Percentiles rank a stretch among this genome's conserved stretches.
Conservation (phyloP, 495 filamentous ascomycete genomes). For the Chaetomium cochliodes region DNA sequence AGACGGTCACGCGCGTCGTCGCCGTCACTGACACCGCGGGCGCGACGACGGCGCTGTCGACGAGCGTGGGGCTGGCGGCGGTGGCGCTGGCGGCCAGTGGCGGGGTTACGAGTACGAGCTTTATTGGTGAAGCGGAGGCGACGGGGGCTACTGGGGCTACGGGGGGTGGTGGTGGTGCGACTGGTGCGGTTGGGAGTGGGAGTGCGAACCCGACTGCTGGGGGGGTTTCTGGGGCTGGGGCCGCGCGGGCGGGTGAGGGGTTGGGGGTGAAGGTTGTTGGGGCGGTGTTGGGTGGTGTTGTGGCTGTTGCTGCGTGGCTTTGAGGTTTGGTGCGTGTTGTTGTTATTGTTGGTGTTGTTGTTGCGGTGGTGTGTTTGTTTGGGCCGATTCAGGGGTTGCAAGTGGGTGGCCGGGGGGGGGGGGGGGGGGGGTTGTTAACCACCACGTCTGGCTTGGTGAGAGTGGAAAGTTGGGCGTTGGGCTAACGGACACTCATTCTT, state of each 20-base stretch:
- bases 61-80: constrained; percentile 39
- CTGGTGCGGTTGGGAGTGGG: constrained; percentile 10
- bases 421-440: too few species aligned
- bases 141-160: not conserved
- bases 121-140: constrained; percentile 6
- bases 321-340: constrained; percentile 24
- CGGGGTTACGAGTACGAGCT: constrained; percentile 36
- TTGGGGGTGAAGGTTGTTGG: constrained; percentile 42
- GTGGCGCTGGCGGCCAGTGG: constrained; percentile 45
- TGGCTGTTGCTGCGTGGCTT: constrained; percentile 43
- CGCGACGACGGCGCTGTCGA: constrained; percentile 37
- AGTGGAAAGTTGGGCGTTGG: too few species aligned
- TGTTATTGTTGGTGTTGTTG: too few species aligned
- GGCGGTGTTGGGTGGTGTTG: constrained; percentile 39
- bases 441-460: too few species aligned
- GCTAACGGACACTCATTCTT: too few species aligned
- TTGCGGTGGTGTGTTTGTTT: not conserved
- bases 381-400: too few species aligned
- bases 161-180: constrained; percentile 10
- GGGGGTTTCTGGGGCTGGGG: not conserved
- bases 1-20: constrained; percentile 38
- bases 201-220: constrained; percentile 12
- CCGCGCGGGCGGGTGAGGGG: constrained; percentile 15
- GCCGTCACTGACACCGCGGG: constrained; percentile 39
- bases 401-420: too few species aligned